A percentile compares a stretch with the other conserved stretches of the same genome.
These are phyloP conservation scores for Aspergillus sp. DNA, from an alignment of 2,329 filamentous ascomycete genomes.

Conservation along the genomic window DNA sequence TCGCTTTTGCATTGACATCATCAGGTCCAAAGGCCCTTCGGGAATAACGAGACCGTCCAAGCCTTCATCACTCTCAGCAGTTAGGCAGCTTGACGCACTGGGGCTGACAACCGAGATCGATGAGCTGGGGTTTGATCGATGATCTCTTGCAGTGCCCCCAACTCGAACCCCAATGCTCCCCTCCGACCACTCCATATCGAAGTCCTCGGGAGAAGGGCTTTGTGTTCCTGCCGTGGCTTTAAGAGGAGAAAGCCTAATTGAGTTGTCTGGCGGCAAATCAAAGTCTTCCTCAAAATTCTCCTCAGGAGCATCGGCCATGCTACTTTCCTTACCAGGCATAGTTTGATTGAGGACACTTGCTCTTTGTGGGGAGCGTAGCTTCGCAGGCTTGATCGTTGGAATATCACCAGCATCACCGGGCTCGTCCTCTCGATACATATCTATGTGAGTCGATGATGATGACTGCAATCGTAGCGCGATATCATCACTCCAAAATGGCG, in stretches of 20 bases:
- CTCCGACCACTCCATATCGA: conserved; percentile 84
- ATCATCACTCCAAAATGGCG: conserved; percentile 30
- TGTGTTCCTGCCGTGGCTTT: conserved; percentile 64
- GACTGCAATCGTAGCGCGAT: conserved; percentile 56
- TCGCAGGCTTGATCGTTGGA: conserved; percentile 68
- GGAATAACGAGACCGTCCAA: conserved; percentile 88
- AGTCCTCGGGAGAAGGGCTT: conserved; percentile 66
- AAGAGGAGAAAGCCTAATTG: conserved; percentile 60
- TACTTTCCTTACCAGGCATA: conserved; percentile 44
- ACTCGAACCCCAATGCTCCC: conserved; percentile 89
- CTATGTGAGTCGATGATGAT: conserved; percentile 53
- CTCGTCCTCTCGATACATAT: conserved; percentile 63
- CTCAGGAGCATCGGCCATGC: conserved; percentile 34
- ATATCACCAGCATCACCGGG: conserved; percentile 63
- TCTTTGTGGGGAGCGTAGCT: conserved; percentile 55
- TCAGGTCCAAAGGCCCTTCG: conserved; percentile 77
- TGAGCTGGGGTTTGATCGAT: conserved; percentile 78
- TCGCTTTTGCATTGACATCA: conserved; percentile 71
- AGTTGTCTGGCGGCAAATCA: conserved; percentile 66
- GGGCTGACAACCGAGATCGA: conserved; percentile 88
- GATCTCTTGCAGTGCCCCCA: conserved; percentile 78
- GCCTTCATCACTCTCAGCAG: conserved; percentile 87
- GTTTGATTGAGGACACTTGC: conserved; percentile 53
- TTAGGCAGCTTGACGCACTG: conserved; percentile 87
- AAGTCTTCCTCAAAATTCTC: conserved; percentile 74